Evolutionary conservation across 164 flowering plant species (phyloP), one percentile per base, ranked within the genome.

Genomic region (Magnolia sinica): DNA sequence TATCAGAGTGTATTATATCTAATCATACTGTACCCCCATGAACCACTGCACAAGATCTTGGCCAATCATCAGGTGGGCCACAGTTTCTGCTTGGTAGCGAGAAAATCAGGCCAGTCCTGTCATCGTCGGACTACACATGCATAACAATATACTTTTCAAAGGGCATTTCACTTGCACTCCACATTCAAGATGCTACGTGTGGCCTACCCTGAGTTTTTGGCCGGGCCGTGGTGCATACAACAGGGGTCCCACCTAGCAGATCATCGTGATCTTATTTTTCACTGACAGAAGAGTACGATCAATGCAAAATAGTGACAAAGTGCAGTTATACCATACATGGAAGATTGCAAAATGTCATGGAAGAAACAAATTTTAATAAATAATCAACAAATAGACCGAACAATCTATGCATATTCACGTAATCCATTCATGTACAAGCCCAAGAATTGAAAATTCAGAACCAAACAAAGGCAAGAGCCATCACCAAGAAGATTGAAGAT

Each of bases 401-500:
- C 7, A 2, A 37, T 37, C 6, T 4, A 37, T 37, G 7, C 45
- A 37, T 37, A 4, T 7, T 37, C 45, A 37, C 45, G 45, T 37
- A 37, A 37, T 37, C 45, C 45, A 37, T 37, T 37, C 18, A 55
- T 55, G 18, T 55, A 16, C 18, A 3, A 10, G 61, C 61, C 61
- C 13, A 55, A 55, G 61, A 55, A 0, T 2, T 10, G 9, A 10
- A 55, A 16, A 55, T 55, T 16, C 11, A 2, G 18, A 55, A 55
- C 13, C 16, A 55, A 55, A 16, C 61, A 55, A 55, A 55, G 18
- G 18, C 18, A 55, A 55, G 18, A 55, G 61, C 61, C 3, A 8
- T 55, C 13, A 55, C 18, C 61, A 55, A 55, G 61, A 55, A 10
- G 18, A 55, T 55, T 73, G 79, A 78, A 76, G 11, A 67, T 81